Evolutionary conservation across 371 early-diverging fungal genomes (phyloP).

Genomic region (Dichotomocladium elegans): DNA sequence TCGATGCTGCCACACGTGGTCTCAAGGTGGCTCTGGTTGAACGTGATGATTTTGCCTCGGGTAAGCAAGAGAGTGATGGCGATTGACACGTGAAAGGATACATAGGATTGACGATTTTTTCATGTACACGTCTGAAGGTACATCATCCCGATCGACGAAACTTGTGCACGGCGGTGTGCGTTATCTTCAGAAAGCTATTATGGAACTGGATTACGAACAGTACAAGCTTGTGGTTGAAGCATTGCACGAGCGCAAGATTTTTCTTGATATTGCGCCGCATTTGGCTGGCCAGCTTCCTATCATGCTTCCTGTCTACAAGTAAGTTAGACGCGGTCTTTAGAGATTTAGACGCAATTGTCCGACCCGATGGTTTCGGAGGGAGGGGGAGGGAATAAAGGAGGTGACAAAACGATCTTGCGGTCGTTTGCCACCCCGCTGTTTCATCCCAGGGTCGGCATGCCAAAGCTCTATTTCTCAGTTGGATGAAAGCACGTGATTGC

Average conservation of each 20-base stretch:
- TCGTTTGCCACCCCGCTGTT: constrained; percentile 2
- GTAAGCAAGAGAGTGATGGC: too few species aligned
- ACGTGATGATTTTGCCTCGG: constrained; percentile 94
- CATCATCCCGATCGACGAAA: constrained; percentile 97
- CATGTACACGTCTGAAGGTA: constrained; percentile 49
- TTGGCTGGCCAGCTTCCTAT: constrained; percentile 90
- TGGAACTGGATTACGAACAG: constrained; percentile 94
- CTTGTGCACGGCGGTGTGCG: constrained; percentile 99
- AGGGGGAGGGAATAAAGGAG: background rate
- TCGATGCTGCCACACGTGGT: constrained; percentile 98
- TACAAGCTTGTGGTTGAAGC: constrained; percentile 97
- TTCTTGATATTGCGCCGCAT: constrained; percentile 96
- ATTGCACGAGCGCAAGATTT: constrained; percentile 92
- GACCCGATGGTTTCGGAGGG: too few species aligned
- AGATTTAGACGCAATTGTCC: background rate
- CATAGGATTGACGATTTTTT: background rate
- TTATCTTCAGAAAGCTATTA: constrained; percentile 98
- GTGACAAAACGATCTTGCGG: constrained; percentile 9
- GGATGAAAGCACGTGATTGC: too few species aligned
- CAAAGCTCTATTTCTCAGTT: too few species aligned
- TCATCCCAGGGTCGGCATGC: constrained; percentile 10
- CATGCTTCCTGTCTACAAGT: constrained; percentile 23
- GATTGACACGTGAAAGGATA: background rate
- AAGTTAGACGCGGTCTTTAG: too few species aligned
- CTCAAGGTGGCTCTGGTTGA: constrained; percentile 97